Conservation (phyloP, 345 rosid genomes). For the Dipteronia sinensis region DNA sequence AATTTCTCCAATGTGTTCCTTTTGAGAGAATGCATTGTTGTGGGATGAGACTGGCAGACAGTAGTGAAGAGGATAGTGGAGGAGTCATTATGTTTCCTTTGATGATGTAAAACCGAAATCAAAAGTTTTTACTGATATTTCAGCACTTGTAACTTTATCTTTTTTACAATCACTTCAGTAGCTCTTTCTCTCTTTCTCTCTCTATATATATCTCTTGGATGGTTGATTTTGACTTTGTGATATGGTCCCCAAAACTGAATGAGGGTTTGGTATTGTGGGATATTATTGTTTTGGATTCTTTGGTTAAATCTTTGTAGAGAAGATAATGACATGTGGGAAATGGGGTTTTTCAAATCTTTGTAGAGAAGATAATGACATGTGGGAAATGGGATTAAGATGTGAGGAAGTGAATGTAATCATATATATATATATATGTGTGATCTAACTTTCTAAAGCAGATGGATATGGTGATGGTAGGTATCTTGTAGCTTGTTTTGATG, state of each 20-base stretch:
- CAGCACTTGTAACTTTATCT: background rate
- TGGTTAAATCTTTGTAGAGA: background rate
- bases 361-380: background rate
- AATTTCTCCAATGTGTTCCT: background rate
- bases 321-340: background rate
- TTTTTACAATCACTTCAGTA: background rate
- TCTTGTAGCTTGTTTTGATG: background rate
- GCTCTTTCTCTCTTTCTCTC: background rate
- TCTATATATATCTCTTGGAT: no score
- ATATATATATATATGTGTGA: background rate
- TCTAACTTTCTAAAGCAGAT: background rate
- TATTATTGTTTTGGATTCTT: slow-evolving; percentile 3
- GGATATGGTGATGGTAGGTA: background rate
- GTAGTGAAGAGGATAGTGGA: no score
- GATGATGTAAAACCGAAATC: background rate
- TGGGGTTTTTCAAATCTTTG: no score
- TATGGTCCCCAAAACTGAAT: background rate
- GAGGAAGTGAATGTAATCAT: background rate
- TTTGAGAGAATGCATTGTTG: no score
- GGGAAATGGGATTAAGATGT: background rate
- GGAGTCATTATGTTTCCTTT: background rate
- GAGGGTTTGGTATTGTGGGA: slow-evolving; percentile 4
- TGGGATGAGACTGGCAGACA: no score
- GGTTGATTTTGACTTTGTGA: background rate
- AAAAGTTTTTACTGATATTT: background rate